Percentiles rank a stretch among this genome's conserved stretches.
These are phyloP conservation scores for Thinopyrum elongatum DNA, from an alignment of 176 grass and related monocot species.

Conservation along the genomic window DNA sequence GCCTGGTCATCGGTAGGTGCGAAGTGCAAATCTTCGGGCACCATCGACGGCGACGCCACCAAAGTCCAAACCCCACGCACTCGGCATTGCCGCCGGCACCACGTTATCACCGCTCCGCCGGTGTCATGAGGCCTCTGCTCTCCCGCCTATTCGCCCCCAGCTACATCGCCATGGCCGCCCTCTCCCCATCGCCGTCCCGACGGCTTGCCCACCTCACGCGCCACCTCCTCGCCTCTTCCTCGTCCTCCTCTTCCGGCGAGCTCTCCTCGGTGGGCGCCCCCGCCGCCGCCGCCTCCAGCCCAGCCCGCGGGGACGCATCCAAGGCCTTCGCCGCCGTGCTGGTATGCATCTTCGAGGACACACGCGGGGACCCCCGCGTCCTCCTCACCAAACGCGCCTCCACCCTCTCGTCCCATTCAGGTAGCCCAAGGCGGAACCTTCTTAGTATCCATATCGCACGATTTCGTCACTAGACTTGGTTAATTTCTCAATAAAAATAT, in stretches of 20 bases:
- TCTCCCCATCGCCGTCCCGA: slow-evolving; percentile 6
- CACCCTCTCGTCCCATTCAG: slow-evolving; percentile 74
- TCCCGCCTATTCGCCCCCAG: slow-evolving; percentile 28
- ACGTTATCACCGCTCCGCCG: slow-evolving; percentile 13
- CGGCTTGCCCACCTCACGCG: slow-evolving; percentile 37
- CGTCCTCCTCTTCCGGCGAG: slow-evolving; percentile 28
- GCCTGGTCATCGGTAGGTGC: not conserved
- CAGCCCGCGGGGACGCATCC: not conserved
- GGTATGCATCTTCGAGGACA: slow-evolving; percentile 84
- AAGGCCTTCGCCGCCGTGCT: slow-evolving; percentile 69
- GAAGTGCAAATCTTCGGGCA: not conserved
- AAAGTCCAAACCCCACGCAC: not conserved
- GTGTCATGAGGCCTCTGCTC: slow-evolving; percentile 35
- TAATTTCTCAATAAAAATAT: slow-evolving; percentile 25
- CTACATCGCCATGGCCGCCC: slow-evolving; percentile 33
- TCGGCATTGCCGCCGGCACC: not conserved
- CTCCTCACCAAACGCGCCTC: slow-evolving; percentile 88
- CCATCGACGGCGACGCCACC: not conserved
- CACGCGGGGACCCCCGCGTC: slow-evolving; percentile 55
- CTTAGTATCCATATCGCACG: not conserved
- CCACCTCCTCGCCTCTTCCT: slow-evolving; percentile 25
- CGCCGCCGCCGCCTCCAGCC: slow-evolving; percentile 29
- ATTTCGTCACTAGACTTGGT: not conserved
- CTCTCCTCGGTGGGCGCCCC: slow-evolving; percentile 41
- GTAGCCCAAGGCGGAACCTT: slow-evolving; percentile 17